A percentile compares a stretch with the other conserved stretches of the same genome.
phyloP scores from a whole-genome alignment of 192 early-diverging fungal species.

The Oehlia diaphana region DNA sequence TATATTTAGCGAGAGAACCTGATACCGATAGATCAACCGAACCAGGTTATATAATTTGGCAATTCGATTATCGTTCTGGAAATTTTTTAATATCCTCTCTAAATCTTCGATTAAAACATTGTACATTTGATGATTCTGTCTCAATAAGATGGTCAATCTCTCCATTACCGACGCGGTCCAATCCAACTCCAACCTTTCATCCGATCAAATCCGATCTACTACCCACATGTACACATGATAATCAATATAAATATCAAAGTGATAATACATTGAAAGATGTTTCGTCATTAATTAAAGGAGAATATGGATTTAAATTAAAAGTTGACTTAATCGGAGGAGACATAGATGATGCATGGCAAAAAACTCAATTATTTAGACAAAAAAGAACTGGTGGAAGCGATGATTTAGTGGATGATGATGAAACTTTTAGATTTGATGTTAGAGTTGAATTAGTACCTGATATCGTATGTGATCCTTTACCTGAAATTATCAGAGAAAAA shows the following conservation, averaged over 20 bases:
- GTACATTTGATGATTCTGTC: not conserved
- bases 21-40: not conserved
- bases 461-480: not conserved
- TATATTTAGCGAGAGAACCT: not conserved
- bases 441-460: slow-evolving; percentile 3
- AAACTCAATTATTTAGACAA: slow-evolving; percentile 13
- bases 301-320: slow-evolving; percentile 4
- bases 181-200: not conserved
- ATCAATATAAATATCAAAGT: not conserved
- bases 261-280: not conserved
- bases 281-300: not conserved
- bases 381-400: not conserved
- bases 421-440: not conserved
- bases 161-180: not conserved
- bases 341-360: not conserved
- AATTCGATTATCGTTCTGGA: not conserved
- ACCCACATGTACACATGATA: not conserved
- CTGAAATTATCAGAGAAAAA: not conserved
- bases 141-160: not conserved
- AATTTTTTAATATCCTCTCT: not conserved
- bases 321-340: not conserved
- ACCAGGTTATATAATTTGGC: slow-evolving; percentile 3
- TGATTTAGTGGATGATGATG: not conserved
- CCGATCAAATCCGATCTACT: not conserved
- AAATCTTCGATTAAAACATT: not conserved